phyloP scores from a whole-genome alignment of 2,329 filamentous ascomycete species.

The Colletotrichum sublineola region DNA sequence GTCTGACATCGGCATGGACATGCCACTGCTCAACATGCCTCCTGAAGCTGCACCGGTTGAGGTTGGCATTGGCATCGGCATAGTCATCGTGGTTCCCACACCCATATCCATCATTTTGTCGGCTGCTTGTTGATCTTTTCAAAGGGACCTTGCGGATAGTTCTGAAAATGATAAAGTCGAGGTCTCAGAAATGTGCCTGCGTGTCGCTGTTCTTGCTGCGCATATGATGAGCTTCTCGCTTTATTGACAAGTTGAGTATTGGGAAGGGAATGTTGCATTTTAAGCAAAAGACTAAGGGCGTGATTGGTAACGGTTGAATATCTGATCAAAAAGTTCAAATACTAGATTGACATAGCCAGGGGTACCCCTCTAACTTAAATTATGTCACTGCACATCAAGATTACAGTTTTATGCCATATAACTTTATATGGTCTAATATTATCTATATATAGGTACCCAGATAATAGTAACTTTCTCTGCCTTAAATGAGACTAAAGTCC shows the following conservation, averaged over 20 bases:
- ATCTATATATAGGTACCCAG: too few species aligned
- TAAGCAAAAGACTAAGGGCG: not conserved
- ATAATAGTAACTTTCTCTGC: too few species aligned
- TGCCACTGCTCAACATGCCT: slow-evolving; percentile 19
- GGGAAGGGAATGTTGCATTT: not conserved
- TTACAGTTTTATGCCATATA: too few species aligned
- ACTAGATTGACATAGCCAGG: too few species aligned
- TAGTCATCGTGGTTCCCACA: slow-evolving; percentile 24
- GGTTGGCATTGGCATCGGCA: slow-evolving; percentile 33
- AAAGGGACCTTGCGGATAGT: not conserved
- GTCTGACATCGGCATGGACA: slow-evolving; percentile 52
- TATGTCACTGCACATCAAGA: too few species aligned
- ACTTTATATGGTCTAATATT: too few species aligned
- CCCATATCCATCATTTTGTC: slow-evolving; percentile 36
- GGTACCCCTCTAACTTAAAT: too few species aligned
- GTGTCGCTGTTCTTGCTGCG: not conserved
- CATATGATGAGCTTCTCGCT: not conserved
- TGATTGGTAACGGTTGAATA: too few species aligned
- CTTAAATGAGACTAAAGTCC: too few species aligned
- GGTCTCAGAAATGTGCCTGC: not conserved
- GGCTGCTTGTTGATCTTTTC: too few species aligned
- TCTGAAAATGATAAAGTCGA: not conserved
- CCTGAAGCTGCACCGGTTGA: slow-evolving; percentile 13
- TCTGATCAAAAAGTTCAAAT: too few species aligned
- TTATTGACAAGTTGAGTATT: too few species aligned